These are phyloP conservation scores for Globisporangium nunn DNA, from an alignment of 352 stramenopile species.

Conservation along the genomic window DNA sequence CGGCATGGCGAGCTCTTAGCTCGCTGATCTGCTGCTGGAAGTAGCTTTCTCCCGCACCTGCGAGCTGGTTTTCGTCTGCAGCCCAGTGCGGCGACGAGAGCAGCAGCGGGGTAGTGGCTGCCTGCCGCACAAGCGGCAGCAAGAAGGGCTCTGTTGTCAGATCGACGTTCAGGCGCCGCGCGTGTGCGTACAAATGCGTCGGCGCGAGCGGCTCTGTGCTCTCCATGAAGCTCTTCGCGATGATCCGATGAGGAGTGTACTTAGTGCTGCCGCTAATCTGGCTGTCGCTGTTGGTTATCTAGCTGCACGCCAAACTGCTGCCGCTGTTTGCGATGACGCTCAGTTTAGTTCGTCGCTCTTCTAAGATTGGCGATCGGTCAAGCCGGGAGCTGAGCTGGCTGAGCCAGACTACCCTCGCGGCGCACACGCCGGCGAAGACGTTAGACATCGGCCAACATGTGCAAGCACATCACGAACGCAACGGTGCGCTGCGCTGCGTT, in stretches of 20 bases:
- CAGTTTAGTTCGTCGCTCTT: no score
- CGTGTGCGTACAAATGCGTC: conserved; percentile 39
- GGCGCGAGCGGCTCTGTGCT: conserved; percentile 20
- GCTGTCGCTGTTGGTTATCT: no score
- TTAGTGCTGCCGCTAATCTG: no score
- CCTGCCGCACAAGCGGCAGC: conserved; percentile 42
- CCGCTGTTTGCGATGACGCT: no score
- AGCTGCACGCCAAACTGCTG: no score
- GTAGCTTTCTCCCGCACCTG: conserved; percentile 25
- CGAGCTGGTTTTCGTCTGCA: conserved; percentile 20
- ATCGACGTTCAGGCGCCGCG: conserved; percentile 33
- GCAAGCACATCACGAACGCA: conserved; percentile 32
- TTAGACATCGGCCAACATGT: conserved; percentile 15
- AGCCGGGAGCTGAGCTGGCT: no score
- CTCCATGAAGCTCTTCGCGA: no score
- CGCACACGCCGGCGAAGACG: no score
- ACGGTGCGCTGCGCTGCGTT: conserved; percentile 14
- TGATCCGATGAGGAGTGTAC: no score
- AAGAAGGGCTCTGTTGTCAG: conserved; percentile 40
- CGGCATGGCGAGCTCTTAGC: conserved; percentile 19
- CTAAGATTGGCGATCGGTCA: no score
- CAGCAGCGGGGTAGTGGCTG: conserved; percentile 31
- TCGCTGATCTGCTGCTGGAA: conserved; percentile 44
- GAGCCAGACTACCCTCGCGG: no score
- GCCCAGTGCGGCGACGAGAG: conserved; percentile 11